Evolutionary conservation across 2,329 filamentous ascomycete genomes (phyloP).

Genomic region (Cladosporium sp.): DNA sequence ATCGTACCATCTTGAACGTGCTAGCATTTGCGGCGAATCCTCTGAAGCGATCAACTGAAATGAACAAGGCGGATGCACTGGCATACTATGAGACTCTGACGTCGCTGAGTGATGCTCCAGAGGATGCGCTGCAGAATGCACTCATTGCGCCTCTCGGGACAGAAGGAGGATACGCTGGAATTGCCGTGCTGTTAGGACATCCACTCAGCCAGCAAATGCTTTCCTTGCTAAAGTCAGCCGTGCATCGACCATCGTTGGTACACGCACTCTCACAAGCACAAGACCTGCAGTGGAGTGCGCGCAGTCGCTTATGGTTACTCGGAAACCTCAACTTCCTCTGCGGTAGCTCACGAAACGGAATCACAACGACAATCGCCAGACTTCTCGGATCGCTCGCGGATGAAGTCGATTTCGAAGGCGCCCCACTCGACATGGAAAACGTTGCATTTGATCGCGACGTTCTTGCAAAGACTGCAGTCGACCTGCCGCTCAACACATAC

Average conservation of each 20-base stretch:
- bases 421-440: constrained; percentile 36
- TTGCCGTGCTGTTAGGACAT: constrained; percentile 33
- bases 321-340: constrained; percentile 57
- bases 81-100: constrained; percentile 38
- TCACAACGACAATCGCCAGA: constrained; percentile 58
- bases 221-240: constrained; percentile 27
- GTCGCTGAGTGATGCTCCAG: constrained; percentile 25
- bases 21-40: constrained; percentile 44
- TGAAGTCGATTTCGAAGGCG: constrained; percentile 55
- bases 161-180: constrained; percentile 31
- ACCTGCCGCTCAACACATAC: constrained; percentile 47
- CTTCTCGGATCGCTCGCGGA: constrained; percentile 60
- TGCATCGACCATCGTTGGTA: constrained; percentile 27
- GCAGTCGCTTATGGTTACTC: constrained; percentile 58
- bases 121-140: constrained; percentile 34
- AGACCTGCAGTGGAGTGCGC: constrained; percentile 21
- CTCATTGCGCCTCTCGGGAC: constrained; percentile 36
- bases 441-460: constrained; percentile 45
- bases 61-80: constrained; percentile 30
- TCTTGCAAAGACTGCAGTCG: constrained; percentile 42
- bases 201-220: constrained; percentile 34
- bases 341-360: constrained; percentile 41
- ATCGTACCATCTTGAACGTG: constrained; percentile 31
- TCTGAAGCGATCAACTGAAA: constrained; percentile 36
- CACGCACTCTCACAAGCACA: constrained; percentile 11